A percentile compares a stretch with the other conserved stretches of the same genome.
Conservation (phyloP, 2,329 filamentous ascomycete genomes). For the Endocalyx cinctus region DNA sequence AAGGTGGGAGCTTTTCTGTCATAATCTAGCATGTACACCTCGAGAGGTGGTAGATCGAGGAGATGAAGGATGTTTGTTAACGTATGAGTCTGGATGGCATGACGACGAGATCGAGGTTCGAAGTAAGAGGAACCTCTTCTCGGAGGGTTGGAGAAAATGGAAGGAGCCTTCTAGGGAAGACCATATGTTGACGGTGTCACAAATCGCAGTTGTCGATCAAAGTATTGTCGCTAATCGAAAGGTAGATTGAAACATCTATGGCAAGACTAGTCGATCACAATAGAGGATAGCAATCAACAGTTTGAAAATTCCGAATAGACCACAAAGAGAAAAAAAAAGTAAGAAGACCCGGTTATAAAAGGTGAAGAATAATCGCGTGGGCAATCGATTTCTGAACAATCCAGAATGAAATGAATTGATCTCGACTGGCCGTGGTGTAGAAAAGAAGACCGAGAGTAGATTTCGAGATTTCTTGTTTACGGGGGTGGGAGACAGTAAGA, state of each 20-base stretch:
- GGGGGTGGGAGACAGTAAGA: too few species aligned
- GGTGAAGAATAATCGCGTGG: slow-evolving; percentile 9
- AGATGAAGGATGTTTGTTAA: slow-evolving; percentile 36
- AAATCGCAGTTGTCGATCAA: neutral
- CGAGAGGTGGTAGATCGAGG: slow-evolving; percentile 31
- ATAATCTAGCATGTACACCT: slow-evolving; percentile 53
- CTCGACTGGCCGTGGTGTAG: slow-evolving; percentile 1
- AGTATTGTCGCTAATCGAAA: slow-evolving; percentile 1
- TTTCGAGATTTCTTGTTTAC: slow-evolving; percentile 13
- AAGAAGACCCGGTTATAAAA: slow-evolving; percentile 13
- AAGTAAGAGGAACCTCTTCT: slow-evolving; percentile 24
- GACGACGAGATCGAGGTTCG: slow-evolving; percentile 47
- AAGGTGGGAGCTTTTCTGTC: slow-evolving; percentile 53
- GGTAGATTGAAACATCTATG: slow-evolving; percentile 6
- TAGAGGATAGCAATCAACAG: too few species aligned
- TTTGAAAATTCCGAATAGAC: too few species aligned
- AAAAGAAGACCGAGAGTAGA: slow-evolving; percentile 17
- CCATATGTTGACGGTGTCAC: slow-evolving; percentile 12
- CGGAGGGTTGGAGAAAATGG: slow-evolving; percentile 6
- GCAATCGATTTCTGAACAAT: slow-evolving; percentile 10
- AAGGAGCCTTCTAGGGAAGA: slow-evolving; percentile 6
- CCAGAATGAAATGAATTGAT: slow-evolving; percentile 10
- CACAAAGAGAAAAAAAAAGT: slow-evolving; percentile 21
- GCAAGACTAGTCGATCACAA: slow-evolving; percentile 10
- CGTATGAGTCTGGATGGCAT: slow-evolving; percentile 52